A percentile compares a stretch with the other conserved stretches of the same genome.
Conservation (phyloP, 495 filamentous ascomycete species). For the Trichoderma asperelloides region DNA sequence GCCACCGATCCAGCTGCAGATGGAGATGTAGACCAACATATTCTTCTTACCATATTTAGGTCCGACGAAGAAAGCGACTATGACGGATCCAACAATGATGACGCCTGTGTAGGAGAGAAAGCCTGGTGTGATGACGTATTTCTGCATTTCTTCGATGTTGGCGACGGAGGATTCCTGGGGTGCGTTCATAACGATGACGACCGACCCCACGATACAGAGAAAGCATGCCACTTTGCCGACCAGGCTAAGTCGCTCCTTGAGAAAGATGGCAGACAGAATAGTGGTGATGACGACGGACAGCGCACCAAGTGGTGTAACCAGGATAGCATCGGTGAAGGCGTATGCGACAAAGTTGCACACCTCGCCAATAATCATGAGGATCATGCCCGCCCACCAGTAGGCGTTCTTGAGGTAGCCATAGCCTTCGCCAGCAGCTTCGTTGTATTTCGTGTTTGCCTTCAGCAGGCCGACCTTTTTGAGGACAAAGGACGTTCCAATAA, state of each 20-base stretch:
- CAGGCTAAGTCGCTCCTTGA: constrained; percentile 92
- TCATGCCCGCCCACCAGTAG: constrained; percentile 97
- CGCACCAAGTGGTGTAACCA: constrained; percentile 93
- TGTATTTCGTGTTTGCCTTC: constrained; percentile 90
- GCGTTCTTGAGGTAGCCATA: constrained; percentile 96
- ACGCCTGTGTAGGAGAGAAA: constrained; percentile 82
- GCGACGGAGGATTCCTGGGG: constrained; percentile 75
- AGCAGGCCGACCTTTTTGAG: constrained; percentile 88
- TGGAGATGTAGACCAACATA: constrained; percentile 94
- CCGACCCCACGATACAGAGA: constrained; percentile 84
- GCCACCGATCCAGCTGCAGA: constrained; percentile 91
- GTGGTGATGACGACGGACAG: constrained; percentile 91
- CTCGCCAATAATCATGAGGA: constrained; percentile 92
- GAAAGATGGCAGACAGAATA: constrained; percentile 86
- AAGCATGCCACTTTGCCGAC: constrained; percentile 95
- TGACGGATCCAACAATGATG: constrained; percentile 60
- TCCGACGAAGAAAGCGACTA: constrained; percentile 74
- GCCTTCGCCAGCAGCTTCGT: constrained; percentile 91
- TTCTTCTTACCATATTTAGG: constrained; percentile 91
- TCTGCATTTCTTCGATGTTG: constrained; percentile 88
- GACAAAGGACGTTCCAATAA: constrained; percentile 94
- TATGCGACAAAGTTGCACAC: constrained; percentile 97
- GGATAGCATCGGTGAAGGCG: constrained; percentile 91
- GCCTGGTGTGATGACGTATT: constrained; percentile 77
- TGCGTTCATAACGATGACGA: constrained; percentile 91